Percentiles rank a stretch among this genome's conserved stretches.
These are phyloP conservation scores for Naganishia vishniacii DNA, from an alignment of 768 basidiomycete genomes.

Conservation along the genomic window DNA sequence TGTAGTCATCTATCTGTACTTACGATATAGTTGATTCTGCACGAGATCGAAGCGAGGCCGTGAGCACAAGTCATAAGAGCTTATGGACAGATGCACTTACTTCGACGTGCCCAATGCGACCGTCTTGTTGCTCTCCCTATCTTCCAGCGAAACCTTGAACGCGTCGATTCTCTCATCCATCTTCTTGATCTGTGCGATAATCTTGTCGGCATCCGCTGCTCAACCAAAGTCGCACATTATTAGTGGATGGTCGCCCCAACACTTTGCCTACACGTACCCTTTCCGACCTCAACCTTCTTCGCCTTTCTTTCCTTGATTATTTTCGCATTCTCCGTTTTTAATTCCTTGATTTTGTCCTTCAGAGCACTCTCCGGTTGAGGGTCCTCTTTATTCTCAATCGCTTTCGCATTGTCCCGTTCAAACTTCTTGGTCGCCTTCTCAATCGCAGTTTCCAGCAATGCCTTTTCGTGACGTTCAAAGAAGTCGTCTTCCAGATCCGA, in stretches of 20 bases:
- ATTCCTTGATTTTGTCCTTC: conserved; percentile 61
- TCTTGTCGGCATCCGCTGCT: conserved; percentile 61
- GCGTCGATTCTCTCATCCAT: conserved; percentile 77
- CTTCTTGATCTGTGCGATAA: conserved; percentile 74
- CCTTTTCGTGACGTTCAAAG: conserved; percentile 72
- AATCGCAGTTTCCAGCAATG: conserved; percentile 69
- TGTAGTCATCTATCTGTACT: too few relatives aligned
- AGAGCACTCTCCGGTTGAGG: conserved; percentile 61
- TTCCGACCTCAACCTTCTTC: conserved; percentile 50
- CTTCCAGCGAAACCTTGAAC: conserved; percentile 80
- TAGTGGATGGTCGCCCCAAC: too few relatives aligned
- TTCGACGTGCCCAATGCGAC: conserved; percentile 78
- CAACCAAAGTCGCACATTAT: too few relatives aligned
- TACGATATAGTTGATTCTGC: conserved; percentile 95
- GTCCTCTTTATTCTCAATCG: conserved; percentile 60
- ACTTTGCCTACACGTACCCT: conserved; percentile 25
- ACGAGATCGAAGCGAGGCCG: conserved; percentile 35
- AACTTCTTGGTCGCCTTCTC: conserved; percentile 92
- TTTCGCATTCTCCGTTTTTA: conserved; percentile 70
- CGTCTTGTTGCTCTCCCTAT: conserved; percentile 90
- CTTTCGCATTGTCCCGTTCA: conserved; percentile 70
- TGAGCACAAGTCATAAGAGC: background rate
- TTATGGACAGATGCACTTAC: background rate
- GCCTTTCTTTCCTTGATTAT: conserved; percentile 78
- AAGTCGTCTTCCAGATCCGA: conserved; percentile 93